Conservation (phyloP, 2,329 filamentous ascomycete genomes). For the Exophiala xenobiotica region DNA sequence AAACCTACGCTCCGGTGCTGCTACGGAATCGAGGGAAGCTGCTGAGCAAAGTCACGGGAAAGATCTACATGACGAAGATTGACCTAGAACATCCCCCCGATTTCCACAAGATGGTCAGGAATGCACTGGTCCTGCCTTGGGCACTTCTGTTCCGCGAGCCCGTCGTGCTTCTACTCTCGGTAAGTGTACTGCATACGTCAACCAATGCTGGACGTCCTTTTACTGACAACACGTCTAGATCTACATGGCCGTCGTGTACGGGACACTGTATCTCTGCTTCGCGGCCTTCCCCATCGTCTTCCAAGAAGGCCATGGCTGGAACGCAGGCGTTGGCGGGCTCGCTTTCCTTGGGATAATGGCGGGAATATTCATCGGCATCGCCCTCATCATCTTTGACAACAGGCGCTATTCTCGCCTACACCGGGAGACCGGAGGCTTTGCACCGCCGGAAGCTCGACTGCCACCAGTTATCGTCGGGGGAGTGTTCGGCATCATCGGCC, state of each 20-base stretch:
- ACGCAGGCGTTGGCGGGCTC: slow-evolving; percentile 58
- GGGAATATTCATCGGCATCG: slow-evolving; percentile 40
- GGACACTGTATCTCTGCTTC: slow-evolving; percentile 58
- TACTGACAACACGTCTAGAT: slow-evolving; percentile 48
- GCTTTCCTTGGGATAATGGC: slow-evolving; percentile 66
- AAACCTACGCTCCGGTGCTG: slow-evolving; percentile 58
- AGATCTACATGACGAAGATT: slow-evolving; percentile 56
- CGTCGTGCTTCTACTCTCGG: slow-evolving; percentile 60
- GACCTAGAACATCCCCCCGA: slow-evolving; percentile 52
- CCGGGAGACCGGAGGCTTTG: slow-evolving; percentile 10
- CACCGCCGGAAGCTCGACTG: slow-evolving; percentile 50
- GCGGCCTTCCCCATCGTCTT: slow-evolving; percentile 67
- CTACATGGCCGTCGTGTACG: slow-evolving; percentile 69
- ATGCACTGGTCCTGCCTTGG: slow-evolving; percentile 63
- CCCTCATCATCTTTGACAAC: slow-evolving; percentile 43
- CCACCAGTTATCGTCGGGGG: slow-evolving; percentile 51
- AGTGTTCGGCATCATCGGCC: slow-evolving; percentile 54
- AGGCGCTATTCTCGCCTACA: slow-evolving; percentile 31
- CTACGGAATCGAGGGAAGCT: slow-evolving; percentile 53
- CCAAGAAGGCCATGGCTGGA: slow-evolving; percentile 59
- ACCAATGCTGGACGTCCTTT: slow-evolving; percentile 48
- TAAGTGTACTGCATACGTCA: slow-evolving; percentile 53
- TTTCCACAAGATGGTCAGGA: slow-evolving; percentile 53
- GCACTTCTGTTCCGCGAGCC: slow-evolving; percentile 68
- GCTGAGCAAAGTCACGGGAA: slow-evolving; percentile 54